Percentiles rank a stretch among this genome's conserved stretches.
Conservation (phyloP, 2,329 filamentous ascomycete genomes). For the Cladobotryum mycophilum region DNA sequence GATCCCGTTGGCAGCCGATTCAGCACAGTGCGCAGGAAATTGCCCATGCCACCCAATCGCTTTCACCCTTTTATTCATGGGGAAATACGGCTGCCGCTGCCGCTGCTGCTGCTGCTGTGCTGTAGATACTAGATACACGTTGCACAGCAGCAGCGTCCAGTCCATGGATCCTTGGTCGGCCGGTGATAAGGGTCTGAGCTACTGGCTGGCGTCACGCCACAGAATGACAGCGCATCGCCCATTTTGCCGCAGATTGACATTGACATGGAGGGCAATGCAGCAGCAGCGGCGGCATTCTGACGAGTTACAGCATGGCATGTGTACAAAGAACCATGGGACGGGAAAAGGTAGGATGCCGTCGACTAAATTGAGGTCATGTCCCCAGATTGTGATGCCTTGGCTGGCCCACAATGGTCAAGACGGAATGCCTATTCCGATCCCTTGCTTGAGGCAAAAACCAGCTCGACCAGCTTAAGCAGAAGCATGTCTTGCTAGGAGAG, state of each 20-base stretch:
- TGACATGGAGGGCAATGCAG: conserved; percentile 1
- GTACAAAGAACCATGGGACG: conserved; percentile 3
- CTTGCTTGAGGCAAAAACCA: neutral
- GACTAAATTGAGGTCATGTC: too few species aligned
- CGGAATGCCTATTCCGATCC: too few species aligned
- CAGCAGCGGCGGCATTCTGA: conserved; percentile 4
- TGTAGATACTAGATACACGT: neutral
- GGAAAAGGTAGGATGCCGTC: too few species aligned
- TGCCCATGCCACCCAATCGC: neutral
- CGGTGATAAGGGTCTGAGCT: conserved; percentile 1
- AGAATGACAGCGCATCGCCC: conserved; percentile 13
- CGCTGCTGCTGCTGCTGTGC: neutral
- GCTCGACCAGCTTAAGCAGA: neutral
- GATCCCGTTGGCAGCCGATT: neutral
- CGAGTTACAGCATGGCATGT: conserved; percentile 10
- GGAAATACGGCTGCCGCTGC: too few species aligned
- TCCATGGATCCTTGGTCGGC: conserved; percentile 7
- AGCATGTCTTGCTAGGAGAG: neutral
- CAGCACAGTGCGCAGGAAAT: neutral
- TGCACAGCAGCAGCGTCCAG: neutral
- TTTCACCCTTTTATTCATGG: neutral
- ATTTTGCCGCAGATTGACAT: conserved; percentile 6
- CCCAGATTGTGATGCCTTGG: too few species aligned
- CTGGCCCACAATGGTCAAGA: too few species aligned
- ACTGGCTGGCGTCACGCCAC: conserved; percentile 11